These are phyloP conservation scores for carrot (Daucus carota) DNA, from an alignment of 129 eudicot species.

Conservation along the genomic window DNA sequence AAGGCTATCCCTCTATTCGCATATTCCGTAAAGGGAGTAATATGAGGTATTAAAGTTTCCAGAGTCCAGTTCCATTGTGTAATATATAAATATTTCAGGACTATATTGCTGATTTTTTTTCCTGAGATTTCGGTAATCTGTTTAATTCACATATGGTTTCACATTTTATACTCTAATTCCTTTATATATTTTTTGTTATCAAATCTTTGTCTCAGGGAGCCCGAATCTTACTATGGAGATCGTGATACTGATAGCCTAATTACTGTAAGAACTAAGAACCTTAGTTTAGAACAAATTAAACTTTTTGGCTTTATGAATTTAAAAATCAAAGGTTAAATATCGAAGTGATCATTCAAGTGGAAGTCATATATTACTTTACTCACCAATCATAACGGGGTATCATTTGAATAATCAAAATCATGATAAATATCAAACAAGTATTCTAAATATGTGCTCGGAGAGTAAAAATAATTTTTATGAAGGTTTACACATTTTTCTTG, in stretches of 20 bases:
- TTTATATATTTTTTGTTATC: conserved; percentile 4
- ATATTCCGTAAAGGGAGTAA: conserved; percentile 93
- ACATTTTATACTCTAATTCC: background rate
- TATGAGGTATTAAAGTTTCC: conserved; percentile 33
- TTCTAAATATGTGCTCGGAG: too few relatives aligned
- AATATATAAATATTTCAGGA: background rate
- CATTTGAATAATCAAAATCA: too few relatives aligned
- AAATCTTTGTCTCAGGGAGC: conserved; percentile 49
- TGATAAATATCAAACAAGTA: too few relatives aligned
- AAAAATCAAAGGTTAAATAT: too few relatives aligned
- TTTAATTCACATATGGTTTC: background rate
- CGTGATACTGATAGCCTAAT: conserved; percentile 87
- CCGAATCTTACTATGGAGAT: conserved; percentile 94
- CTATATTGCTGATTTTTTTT: background rate
- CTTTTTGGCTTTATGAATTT: background rate
- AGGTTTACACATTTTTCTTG: too few relatives aligned
- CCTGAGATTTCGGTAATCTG: background rate
- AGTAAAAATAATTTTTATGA: too few relatives aligned
- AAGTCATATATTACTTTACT: too few relatives aligned
- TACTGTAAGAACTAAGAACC: conserved; percentile 53
- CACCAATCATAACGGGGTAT: too few relatives aligned
- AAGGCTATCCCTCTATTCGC: conserved; percentile 97
- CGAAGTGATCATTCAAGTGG: too few relatives aligned
- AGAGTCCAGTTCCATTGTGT: background rate
- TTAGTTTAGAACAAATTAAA: background rate